A percentile compares a stretch with the other conserved stretches of the same genome.
Conservation (phyloP, 495 filamentous ascomycete species). For the Tuber calosporum region DNA sequence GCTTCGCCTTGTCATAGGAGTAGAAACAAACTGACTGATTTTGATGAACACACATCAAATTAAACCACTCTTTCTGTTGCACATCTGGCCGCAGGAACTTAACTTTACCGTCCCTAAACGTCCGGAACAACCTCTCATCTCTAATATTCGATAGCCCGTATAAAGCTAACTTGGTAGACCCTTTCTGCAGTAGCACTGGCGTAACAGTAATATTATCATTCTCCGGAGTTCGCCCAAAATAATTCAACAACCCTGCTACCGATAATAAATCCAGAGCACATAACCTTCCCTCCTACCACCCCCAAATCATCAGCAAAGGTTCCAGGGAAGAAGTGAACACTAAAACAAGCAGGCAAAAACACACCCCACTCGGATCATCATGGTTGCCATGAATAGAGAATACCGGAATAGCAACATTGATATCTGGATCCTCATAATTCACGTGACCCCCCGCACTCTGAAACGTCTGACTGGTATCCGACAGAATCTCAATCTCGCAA, state of each 20-base stretch:
- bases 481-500: slow-evolving; percentile 90
- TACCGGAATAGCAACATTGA: slow-evolving; percentile 94
- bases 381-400: slow-evolving; percentile 99
- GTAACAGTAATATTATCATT: slow-evolving; percentile 87
- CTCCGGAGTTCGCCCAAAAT: slow-evolving; percentile 86
- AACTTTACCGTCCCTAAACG: slow-evolving; percentile 86
- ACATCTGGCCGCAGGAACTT: slow-evolving; percentile 80
- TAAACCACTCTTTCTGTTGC: slow-evolving; percentile 91
- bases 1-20: neutral
- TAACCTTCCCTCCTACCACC: slow-evolving; percentile 63
- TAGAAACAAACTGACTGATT: slow-evolving; percentile 56
- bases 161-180: slow-evolving; percentile 83
- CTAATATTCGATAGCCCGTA: slow-evolving; percentile 96
- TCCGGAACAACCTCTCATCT: slow-evolving; percentile 88
- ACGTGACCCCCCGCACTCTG: slow-evolving; percentile 78
- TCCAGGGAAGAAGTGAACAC: slow-evolving; percentile 22
- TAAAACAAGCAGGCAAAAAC: slow-evolving; percentile 31
- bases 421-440: slow-evolving; percentile 96
- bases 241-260: slow-evolving; percentile 85
- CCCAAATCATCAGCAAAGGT: neutral
- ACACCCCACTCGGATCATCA: slow-evolving; percentile 78
- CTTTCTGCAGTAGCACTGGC: slow-evolving; percentile 88
- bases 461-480: slow-evolving; percentile 83
- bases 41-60: slow-evolving; percentile 90
- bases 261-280: slow-evolving; percentile 88